A percentile compares a stretch with the other conserved stretches of the same genome.
Evolutionary conservation across 495 filamentous ascomycete genomes (phyloP).

Genomic region (Gamarada debralockiae): DNA sequence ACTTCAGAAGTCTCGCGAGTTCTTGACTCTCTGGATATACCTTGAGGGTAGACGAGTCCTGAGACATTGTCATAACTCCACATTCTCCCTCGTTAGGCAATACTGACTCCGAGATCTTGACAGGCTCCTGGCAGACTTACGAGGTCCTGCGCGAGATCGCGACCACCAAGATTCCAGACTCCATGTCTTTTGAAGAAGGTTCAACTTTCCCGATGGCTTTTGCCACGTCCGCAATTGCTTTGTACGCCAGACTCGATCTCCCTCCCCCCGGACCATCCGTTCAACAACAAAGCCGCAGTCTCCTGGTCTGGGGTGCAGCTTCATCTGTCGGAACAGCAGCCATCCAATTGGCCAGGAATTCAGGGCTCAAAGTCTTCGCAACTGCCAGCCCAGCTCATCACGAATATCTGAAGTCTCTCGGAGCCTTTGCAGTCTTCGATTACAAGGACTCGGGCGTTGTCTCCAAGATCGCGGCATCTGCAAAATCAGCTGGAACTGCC

Average conservation of each 20-base stretch:
- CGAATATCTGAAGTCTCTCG: constrained; percentile 40
- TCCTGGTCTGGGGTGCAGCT: constrained; percentile 46
- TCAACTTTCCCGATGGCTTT: constrained; percentile 67
- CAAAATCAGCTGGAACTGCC: constrained; percentile 34
- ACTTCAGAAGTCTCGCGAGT: too few relatives aligned
- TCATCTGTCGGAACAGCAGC: constrained; percentile 38
- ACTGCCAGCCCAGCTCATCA: constrained; percentile 43
- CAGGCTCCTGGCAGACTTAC: constrained; percentile 48
- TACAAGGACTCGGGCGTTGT: constrained; percentile 43
- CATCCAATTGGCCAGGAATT: constrained; percentile 36
- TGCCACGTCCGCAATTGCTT: constrained; percentile 61
- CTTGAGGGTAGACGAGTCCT: constrained; percentile 32
- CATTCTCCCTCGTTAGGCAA: too few relatives aligned
- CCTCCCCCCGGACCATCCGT: constrained; percentile 2
- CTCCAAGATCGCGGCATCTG: constrained; percentile 37
- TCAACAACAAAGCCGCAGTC: background rate
- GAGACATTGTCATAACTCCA: too few relatives aligned
- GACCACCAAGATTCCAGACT: constrained; percentile 33
- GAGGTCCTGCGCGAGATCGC: constrained; percentile 32
- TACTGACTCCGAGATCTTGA: too few relatives aligned
- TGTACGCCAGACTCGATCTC: constrained; percentile 41
- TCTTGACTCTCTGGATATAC: constrained; percentile 36
- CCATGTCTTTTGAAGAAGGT: constrained; percentile 64
- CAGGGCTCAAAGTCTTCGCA: constrained; percentile 44
- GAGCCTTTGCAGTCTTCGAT: constrained; percentile 46